phyloP scores from a whole-genome alignment of 1,284 basidiomycete genomes.

The Fomitiporia mediterranea region DNA sequence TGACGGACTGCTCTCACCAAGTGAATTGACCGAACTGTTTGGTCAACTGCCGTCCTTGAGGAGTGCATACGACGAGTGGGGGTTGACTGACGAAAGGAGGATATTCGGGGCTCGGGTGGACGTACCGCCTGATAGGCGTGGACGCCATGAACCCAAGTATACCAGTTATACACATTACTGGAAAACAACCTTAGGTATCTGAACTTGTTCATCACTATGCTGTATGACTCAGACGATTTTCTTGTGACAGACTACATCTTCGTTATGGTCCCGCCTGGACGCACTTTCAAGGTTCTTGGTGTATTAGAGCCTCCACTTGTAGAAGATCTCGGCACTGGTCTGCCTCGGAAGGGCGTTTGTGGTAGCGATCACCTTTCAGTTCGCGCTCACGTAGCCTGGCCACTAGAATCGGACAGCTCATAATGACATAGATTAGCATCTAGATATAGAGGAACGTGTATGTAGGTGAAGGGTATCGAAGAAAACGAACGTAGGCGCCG shows the following conservation, averaged over 20 bases:
- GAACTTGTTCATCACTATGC: neutral
- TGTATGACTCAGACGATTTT: slow-evolving; percentile 15
- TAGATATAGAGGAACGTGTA: neutral
- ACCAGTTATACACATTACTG: slow-evolving; percentile 81
- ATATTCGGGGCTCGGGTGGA: slow-evolving; percentile 48
- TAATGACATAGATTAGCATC: neutral
- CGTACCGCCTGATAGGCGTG: slow-evolving; percentile 39
- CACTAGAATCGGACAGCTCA: neutral
- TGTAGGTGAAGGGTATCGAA: neutral
- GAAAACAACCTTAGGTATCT: slow-evolving; percentile 70
- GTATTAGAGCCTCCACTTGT: slow-evolving; percentile 63
- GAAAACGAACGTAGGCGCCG: neutral
- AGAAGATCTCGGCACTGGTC: slow-evolving; percentile 63
- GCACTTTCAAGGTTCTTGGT: slow-evolving; percentile 45
- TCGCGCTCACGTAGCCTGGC: slow-evolving; percentile 47
- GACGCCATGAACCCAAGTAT: slow-evolving; percentile 70
- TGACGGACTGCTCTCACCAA: slow-evolving; percentile 71
- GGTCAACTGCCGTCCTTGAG: slow-evolving; percentile 36
- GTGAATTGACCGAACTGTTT: slow-evolving; percentile 59
- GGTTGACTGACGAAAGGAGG: slow-evolving; percentile 26
- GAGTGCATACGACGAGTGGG: slow-evolving; percentile 49
- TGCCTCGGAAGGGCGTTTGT: slow-evolving; percentile 77
- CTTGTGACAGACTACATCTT: slow-evolving; percentile 78
- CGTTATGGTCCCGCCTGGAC: slow-evolving; percentile 43
- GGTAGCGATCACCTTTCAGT: slow-evolving; percentile 88